Percentiles rank a stretch among this genome's conserved stretches.
Conservation (phyloP, 306 rosid genomes). For the Castanospermum australe region DNA sequence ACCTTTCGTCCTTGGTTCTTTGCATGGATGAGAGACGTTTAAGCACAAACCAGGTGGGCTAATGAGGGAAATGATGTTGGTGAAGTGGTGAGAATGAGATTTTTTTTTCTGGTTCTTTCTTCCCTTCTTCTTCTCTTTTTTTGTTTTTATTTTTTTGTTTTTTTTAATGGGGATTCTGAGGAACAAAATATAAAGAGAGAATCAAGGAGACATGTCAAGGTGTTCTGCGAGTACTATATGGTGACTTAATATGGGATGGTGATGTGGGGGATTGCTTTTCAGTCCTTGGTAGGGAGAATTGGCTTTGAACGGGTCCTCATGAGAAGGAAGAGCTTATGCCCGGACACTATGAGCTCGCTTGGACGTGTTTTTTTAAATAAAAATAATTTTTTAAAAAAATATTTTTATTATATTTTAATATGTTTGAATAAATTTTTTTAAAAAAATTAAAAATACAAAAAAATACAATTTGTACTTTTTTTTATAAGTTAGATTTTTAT, state of each 20-base stretch:
- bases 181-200: constrained; percentile 14
- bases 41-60: not conserved
- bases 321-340: constrained; percentile 24
- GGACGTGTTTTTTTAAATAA: too few relatives aligned
- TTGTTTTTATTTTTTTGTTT: not conserved
- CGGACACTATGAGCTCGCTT: not conserved
- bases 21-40: constrained; percentile 42
- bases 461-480: too few relatives aligned
- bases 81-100: not conserved
- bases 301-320: constrained; percentile 50
- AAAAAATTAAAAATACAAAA: too few relatives aligned
- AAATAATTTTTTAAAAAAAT: too few relatives aligned
- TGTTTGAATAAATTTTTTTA: too few relatives aligned
- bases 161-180: not conserved
- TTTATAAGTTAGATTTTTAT: too few relatives aligned
- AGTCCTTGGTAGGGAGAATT: constrained; percentile 1
- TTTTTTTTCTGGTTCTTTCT: not conserved
- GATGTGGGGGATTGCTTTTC: constrained; percentile 27
- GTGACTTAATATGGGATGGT: constrained; percentile 32
- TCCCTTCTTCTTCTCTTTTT: not conserved
- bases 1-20: constrained; percentile 26
- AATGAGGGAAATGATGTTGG: not conserved
- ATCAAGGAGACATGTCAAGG: constrained; percentile 25
- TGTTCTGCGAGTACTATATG: not conserved
- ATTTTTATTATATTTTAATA: too few relatives aligned